Percentiles rank a stretch among this genome's conserved stretches.
These are phyloP conservation scores for Ephemerocybe angulata DNA, from an alignment of 768 basidiomycete genomes.

Conservation along the genomic window DNA sequence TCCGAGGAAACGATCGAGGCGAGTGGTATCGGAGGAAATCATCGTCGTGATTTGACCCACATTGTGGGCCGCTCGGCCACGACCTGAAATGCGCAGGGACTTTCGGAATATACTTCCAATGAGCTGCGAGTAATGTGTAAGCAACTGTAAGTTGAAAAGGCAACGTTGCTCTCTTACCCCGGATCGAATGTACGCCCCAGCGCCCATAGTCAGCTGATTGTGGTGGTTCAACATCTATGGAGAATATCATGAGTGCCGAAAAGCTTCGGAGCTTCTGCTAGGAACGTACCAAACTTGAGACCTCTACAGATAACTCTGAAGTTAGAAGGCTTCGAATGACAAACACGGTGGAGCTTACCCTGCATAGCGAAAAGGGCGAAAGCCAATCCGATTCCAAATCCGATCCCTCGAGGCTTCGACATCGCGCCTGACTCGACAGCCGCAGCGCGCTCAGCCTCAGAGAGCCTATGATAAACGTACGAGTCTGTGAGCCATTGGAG, in stretches of 20 bases:
- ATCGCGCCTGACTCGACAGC: slow-evolving; percentile 23
- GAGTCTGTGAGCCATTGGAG: slow-evolving; percentile 55
- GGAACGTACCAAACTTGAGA: no score
- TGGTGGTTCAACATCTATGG: neutral
- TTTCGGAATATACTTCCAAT: slow-evolving; percentile 59
- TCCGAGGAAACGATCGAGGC: slow-evolving; percentile 47
- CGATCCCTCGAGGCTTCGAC: slow-evolving; percentile 44
- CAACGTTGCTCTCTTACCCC: slow-evolving; percentile 30
- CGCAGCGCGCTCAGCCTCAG: slow-evolving; percentile 33
- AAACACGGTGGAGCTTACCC: slow-evolving; percentile 29
- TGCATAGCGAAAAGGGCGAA: slow-evolving; percentile 60
- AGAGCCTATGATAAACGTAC: slow-evolving; percentile 37
- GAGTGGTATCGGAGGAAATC: slow-evolving; percentile 60
- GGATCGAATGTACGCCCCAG: slow-evolving; percentile 46
- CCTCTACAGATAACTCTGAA: no score
- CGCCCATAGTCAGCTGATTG: slow-evolving; percentile 39
- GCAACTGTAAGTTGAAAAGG: neutral
- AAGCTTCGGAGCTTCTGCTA: no score
- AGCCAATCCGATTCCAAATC: slow-evolving; percentile 60
- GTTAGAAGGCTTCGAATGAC: no score
- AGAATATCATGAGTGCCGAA: no score
- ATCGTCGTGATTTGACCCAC: slow-evolving; percentile 69
- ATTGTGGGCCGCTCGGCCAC: slow-evolving; percentile 53
- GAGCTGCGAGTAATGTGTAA: slow-evolving; percentile 23
- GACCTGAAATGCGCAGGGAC: slow-evolving; percentile 61